A percentile compares a stretch with the other conserved stretches of the same genome.
phyloP scores from a whole-genome alignment of 257 asterid species.

The Solanum infundibuliforme region DNA sequence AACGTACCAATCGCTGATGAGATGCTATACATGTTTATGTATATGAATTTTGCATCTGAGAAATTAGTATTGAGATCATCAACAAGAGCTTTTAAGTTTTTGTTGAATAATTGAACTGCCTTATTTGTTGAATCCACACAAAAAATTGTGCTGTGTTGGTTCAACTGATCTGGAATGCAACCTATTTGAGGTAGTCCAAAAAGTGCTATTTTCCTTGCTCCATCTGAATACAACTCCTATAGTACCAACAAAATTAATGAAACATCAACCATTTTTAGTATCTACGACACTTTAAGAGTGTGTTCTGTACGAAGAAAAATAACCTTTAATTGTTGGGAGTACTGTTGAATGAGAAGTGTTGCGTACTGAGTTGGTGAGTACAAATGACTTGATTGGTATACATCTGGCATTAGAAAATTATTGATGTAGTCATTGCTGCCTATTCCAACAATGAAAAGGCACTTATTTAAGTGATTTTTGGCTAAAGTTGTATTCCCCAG shows the following conservation, averaged over 20 bases:
- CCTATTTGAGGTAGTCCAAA: slow-evolving; percentile 40
- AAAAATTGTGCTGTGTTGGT: slow-evolving; percentile 3
- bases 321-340: slow-evolving; percentile 10
- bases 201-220: slow-evolving; percentile 45
- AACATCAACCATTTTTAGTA: background rate
- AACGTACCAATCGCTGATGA: slow-evolving; percentile 20
- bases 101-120: slow-evolving; percentile 18
- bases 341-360: slow-evolving; percentile 6
- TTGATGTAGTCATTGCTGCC: slow-evolving; percentile 62
- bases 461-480: slow-evolving; percentile 12
- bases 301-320: background rate
- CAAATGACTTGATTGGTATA: slow-evolving; percentile 2
- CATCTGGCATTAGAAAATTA: slow-evolving; percentile 22
- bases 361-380: slow-evolving; percentile 32
- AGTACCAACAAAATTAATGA: background rate
- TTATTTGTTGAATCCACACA: slow-evolving; percentile 34
- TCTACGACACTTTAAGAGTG: background rate
- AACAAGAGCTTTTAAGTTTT: slow-evolving; percentile 20
- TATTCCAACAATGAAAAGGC: slow-evolving; percentile 36
- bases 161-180: slow-evolving; percentile 22
- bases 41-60: slow-evolving; percentile 25
- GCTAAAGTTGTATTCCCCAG: background rate
- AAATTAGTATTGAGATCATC: slow-evolving; percentile 20
- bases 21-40: slow-evolving; percentile 32
- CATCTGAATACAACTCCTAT: slow-evolving; percentile 26